Base-by-base conservation (phyloP, 768 basidiomycete genomes). In the Psilocybe azurescens region DNA sequence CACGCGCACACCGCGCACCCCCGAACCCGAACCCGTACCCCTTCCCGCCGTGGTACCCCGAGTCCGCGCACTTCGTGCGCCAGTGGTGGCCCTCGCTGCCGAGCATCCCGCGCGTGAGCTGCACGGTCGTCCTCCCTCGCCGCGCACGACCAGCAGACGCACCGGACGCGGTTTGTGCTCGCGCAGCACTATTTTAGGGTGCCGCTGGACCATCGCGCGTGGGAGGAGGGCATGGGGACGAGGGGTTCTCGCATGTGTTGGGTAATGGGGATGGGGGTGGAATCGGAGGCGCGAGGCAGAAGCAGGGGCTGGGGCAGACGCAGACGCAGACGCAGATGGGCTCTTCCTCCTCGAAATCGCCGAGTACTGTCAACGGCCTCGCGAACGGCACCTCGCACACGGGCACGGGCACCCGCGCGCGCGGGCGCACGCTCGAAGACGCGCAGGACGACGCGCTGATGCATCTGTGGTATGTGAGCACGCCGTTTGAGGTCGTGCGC, bases 81-180 rank as follows among this genome's bases (percentile, higher is more conserved):
- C 90, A 91, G 63, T 91, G 90, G 90, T 91, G 90, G 90, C 90
- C 90, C 1, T 86, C 83, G 2, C 73, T 91, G 3, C 81, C 86
- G 0, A 78, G 80, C 1, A 83, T 90, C 11, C 90, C 87, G 1
- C 79, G 85, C 28, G 81, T 90, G 8, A 90, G 89, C 73, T 90
- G 89, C 67, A 89, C 89, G 0, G 89, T 91, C 20, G 83, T 90
- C 20, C 79, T 91, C 1, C 1, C 82, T 90, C 3, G 85, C 88
- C 0, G 78, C 82, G 10, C 88, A 89, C 60, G 85, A 90, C 64
- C 81, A 78, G n/a, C 74, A 78, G 7, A 86, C 86, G 14, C 86
- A 88, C 61, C 78, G 79, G 2, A 87, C 83, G 47, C 77, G 83
- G 33, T 90, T 86, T 64, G 86, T 89, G 24, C 80, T 91, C 10